These are phyloP conservation scores for Kwoniella botswanensis DNA, from an alignment of 768 basidiomycete genomes.

Conservation along the genomic window DNA sequence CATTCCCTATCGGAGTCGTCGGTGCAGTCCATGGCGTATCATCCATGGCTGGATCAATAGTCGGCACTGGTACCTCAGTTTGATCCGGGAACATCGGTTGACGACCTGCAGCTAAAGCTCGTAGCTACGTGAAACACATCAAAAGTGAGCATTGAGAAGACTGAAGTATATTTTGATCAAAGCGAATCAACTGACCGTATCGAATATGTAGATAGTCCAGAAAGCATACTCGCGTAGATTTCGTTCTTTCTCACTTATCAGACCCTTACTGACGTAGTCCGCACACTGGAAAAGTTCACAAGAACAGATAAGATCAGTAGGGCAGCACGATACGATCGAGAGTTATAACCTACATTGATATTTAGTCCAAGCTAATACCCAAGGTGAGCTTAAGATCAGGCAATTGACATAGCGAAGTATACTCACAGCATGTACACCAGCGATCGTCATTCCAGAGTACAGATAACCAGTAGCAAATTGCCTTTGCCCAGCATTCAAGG, in stretches of 20 bases:
- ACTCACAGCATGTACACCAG: conserved; percentile 33
- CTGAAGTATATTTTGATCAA: too few species aligned
- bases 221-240: conserved; percentile 25
- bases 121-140: conserved; percentile 12
- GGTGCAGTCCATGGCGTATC: conserved; percentile 13
- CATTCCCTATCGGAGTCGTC: background rate
- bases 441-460: conserved; percentile 31
- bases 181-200: conserved; percentile 14
- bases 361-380: conserved; percentile 26
- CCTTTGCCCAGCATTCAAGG: conserved; percentile 7
- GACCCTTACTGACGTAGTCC: conserved; percentile 19
- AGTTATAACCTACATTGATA: conserved; percentile 22
- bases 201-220: conserved; percentile 29
- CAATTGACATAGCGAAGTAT: too few species aligned
- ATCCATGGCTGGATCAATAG: conserved; percentile 18
- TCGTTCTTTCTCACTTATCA: conserved; percentile 27
- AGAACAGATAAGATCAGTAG: background rate
- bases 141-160: background rate
- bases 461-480: conserved; percentile 29
- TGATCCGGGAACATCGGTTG: conserved; percentile 23
- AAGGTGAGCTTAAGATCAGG: background rate
- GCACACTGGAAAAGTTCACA: conserved; percentile 15
- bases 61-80: conserved; percentile 10
- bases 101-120: conserved; percentile 29
- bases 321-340: too few species aligned